Conservation (phyloP, 371 early-diverging fungal genomes). For the Mortierella sp. region DNA sequence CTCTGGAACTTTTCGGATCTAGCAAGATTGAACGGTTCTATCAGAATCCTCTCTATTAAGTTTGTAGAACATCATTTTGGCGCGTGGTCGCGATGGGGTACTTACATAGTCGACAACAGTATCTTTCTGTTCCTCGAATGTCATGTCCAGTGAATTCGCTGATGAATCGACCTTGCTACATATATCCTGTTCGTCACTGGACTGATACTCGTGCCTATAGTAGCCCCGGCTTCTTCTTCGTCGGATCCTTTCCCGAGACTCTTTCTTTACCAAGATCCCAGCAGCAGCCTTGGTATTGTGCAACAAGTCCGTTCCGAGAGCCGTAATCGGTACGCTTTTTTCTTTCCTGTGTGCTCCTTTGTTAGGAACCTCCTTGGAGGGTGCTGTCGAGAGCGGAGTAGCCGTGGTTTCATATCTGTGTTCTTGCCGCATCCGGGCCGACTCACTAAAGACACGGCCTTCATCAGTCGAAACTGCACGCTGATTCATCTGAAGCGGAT, state of each 20-base stretch:
- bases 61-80: too few species aligned
- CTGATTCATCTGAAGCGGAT: not conserved
- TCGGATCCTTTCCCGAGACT: slow-evolving; percentile 9
- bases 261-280: not conserved
- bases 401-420: not conserved
- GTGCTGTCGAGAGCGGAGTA: not conserved
- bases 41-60: not conserved
- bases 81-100: not conserved
- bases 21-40: not conserved
- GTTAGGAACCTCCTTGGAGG: not conserved
- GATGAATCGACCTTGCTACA: too few species aligned
- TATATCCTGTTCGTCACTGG: not conserved
- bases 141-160: not conserved
- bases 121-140: slow-evolving; percentile 7
- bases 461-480: not conserved
- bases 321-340: too few species aligned
- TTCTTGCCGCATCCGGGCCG: not conserved
- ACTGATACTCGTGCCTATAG: slow-evolving; percentile 16
- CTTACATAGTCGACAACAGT: slow-evolving; percentile 30
- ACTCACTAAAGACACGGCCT: not conserved
- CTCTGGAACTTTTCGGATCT: slow-evolving; percentile 14
- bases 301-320: too few species aligned
- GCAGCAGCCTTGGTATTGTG: too few species aligned
- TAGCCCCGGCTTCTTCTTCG: not conserved
- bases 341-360: too few species aligned